These are phyloP conservation scores for Cryptococcus deneoformans DNA, from an alignment of 1,284 basidiomycete genomes.

Conservation along the genomic window DNA sequence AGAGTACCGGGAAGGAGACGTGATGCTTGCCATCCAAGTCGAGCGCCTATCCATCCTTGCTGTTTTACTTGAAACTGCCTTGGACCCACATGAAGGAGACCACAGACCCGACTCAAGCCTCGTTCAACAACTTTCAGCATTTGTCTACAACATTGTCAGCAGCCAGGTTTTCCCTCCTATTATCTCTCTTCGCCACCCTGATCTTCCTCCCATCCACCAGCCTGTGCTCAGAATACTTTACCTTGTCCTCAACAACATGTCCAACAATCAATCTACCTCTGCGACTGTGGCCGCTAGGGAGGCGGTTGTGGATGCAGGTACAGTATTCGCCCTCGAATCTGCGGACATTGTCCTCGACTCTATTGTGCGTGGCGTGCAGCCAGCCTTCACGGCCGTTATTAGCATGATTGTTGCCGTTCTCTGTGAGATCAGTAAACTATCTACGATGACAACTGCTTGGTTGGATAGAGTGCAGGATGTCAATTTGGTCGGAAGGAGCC, in stretches of 20 bases:
- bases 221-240: slow-evolving; percentile 75
- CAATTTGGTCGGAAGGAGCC: slow-evolving; percentile 70
- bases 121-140: slow-evolving; percentile 55
- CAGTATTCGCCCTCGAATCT: slow-evolving; percentile 35
- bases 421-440: slow-evolving; percentile 30
- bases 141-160: slow-evolving; percentile 64
- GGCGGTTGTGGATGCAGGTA: slow-evolving; percentile 30
- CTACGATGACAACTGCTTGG: slow-evolving; percentile 54
- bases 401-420: slow-evolving; percentile 36
- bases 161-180: slow-evolving; percentile 72
- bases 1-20: slow-evolving; percentile 72
- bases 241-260: slow-evolving; percentile 60
- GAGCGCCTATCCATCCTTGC: slow-evolving; percentile 71
- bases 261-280: neutral
- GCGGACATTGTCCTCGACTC: slow-evolving; percentile 39
- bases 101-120: slow-evolving; percentile 11
- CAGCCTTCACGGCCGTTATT: slow-evolving; percentile 23
- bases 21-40: slow-evolving; percentile 78
- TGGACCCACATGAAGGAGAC: slow-evolving; percentile 59
- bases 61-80: slow-evolving; percentile 66
- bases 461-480: slow-evolving; percentile 75
- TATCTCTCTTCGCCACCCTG: slow-evolving; percentile 66
- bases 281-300: slow-evolving; percentile 16
- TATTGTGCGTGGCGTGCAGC: slow-evolving; percentile 18
- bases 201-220: slow-evolving; percentile 71